Evolutionary conservation across 1,284 basidiomycete genomes (phyloP).

Genomic region (Rhodofomes roseus): DNA sequence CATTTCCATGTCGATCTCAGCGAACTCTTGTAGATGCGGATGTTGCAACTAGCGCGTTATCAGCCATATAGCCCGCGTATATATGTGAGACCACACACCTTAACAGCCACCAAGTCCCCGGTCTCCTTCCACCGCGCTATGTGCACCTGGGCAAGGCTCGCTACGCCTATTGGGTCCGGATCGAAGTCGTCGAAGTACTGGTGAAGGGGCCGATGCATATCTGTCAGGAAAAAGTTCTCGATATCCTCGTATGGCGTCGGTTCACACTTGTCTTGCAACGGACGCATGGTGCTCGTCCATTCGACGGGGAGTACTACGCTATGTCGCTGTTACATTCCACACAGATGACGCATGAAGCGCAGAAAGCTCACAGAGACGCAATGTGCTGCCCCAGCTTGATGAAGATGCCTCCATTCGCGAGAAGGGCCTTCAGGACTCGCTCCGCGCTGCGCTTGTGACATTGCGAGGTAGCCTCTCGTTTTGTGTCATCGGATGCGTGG

Average conservation of each 20-base stretch:
- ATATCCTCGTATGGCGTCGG: conserved; percentile 73
- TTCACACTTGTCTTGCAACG: conserved; percentile 84
- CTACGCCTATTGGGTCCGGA: conserved; percentile 89
- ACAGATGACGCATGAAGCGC: conserved; percentile 17
- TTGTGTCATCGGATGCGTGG: conserved; percentile 55
- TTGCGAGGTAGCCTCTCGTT: conserved; percentile 58
- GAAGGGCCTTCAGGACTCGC: conserved; percentile 73
- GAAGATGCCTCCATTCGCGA: conserved; percentile 90
- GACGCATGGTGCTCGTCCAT: conserved; percentile 64
- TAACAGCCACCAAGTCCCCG: conserved; percentile 85
- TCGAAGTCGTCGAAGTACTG: conserved; percentile 84
- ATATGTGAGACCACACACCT: conserved; percentile 42
- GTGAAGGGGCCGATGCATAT: conserved; percentile 63
- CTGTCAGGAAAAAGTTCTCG: conserved; percentile 65
- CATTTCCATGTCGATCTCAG: conserved; percentile 79
- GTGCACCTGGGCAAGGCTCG: conserved; percentile 95
- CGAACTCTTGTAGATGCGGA: conserved; percentile 92
- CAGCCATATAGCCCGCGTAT: neutral
- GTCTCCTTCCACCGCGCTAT: conserved; percentile 72
- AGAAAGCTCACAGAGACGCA: conserved; percentile 51
- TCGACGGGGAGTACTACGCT: conserved; percentile 76
- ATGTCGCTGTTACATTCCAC: conserved; percentile 16
- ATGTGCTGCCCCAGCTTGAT: conserved; percentile 95
- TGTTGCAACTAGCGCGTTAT: conserved; percentile 73
- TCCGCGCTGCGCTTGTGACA: conserved; percentile 82